A percentile compares a stretch with the other conserved stretches of the same genome.
Evolutionary conservation across 2,329 filamentous ascomycete species (phyloP).

Genomic region (Fusarium coicis): DNA sequence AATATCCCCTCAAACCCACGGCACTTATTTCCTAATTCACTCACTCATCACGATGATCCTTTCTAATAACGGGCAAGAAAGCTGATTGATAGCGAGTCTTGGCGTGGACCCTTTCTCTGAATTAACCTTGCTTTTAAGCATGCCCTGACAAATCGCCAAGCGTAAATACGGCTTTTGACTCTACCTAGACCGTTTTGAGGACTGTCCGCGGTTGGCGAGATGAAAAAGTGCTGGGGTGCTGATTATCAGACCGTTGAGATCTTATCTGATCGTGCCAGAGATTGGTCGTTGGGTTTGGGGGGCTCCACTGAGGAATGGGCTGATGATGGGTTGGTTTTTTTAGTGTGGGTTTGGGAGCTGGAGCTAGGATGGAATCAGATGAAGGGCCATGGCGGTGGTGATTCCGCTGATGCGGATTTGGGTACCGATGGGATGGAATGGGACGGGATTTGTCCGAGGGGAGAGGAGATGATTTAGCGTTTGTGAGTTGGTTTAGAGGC

Average conservation of each 20-base stretch:
- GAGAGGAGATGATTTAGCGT: no score
- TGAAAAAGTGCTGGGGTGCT: not conserved
- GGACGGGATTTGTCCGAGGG: not conserved
- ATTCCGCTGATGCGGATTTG: not conserved
- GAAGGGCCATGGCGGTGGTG: not conserved
- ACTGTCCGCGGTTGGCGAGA: not conserved
- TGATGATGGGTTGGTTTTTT: not conserved
- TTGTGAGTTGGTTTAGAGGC: no score
- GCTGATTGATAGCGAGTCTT: slow-evolving; percentile 34
- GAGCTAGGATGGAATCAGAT: not conserved
- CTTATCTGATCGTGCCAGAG: slow-evolving; percentile 24
- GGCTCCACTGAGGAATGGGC: not conserved
- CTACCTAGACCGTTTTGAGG: not conserved
- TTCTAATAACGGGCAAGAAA: slow-evolving; percentile 9
- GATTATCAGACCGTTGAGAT: slow-evolving; percentile 18
- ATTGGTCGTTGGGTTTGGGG: not conserved
- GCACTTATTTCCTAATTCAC: slow-evolving; percentile 21
- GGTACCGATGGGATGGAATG: not conserved
- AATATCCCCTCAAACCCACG: not conserved
- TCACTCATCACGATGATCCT: slow-evolving; percentile 18
- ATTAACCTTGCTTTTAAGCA: slow-evolving; percentile 1
- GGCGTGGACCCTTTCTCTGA: not conserved
- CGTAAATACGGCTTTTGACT: not conserved
- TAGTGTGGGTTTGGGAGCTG: not conserved
- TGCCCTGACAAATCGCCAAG: not conserved